phyloP scores from a whole-genome alignment of 352 stramenopile genomes.

The Phytopythium boreale region DNA sequence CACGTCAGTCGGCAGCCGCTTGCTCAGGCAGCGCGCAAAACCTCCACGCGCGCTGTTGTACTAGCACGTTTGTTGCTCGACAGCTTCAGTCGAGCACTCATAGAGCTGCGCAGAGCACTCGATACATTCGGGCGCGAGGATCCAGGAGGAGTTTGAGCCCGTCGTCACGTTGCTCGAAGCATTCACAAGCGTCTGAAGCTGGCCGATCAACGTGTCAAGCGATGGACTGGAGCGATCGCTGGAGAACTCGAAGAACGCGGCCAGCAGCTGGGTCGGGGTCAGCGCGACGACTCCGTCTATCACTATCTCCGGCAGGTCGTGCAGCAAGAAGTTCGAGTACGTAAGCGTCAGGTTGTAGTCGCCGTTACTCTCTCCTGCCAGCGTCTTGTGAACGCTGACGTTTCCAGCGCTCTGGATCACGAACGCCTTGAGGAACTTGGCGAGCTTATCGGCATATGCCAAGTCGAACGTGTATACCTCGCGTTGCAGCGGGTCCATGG shows the following conservation, averaged over 20 bases:
- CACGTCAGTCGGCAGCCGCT: neutral
- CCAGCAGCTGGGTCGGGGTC: neutral
- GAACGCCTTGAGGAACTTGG: neutral
- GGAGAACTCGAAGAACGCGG: constrained; percentile 4
- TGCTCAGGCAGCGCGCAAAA: neutral
- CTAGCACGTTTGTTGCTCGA: neutral
- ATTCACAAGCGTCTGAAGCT: constrained; percentile 1
- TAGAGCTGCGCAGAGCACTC: constrained; percentile 8
- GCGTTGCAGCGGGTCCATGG: neutral
- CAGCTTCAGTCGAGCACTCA: neutral
- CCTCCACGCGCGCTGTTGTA: neutral
- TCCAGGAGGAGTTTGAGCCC: constrained; percentile 6
- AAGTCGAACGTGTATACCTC: neutral
- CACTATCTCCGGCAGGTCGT: neutral
- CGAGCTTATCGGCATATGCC: neutral
- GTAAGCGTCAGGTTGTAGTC: neutral
- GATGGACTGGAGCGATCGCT: neutral
- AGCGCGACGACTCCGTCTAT: neutral
- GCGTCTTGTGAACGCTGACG: neutral
- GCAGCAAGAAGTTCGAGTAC: neutral
- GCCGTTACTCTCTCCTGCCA: neutral
- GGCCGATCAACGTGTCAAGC: neutral
- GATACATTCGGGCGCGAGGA: constrained; percentile 12
- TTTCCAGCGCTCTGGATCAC: neutral
- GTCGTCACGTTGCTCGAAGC: neutral